Base-by-base conservation (phyloP, 73 alveolate species). In the Stentor roeselii region DNA sequence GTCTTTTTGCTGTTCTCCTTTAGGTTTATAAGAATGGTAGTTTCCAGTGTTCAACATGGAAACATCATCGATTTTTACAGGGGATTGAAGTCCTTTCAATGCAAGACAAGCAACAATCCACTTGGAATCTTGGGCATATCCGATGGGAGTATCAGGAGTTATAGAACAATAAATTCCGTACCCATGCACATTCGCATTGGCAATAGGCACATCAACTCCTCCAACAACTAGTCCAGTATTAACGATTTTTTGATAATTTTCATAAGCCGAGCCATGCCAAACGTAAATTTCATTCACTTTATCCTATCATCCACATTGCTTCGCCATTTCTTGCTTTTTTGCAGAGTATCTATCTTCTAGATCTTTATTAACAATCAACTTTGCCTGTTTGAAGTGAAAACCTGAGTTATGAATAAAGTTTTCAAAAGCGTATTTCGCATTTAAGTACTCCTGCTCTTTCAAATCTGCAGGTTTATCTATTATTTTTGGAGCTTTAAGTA, bases 221-320 rank as follows among this genome's bases (percentile, higher is more conserved):
- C 80, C 80, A 1, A 67, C 37, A 1, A 15, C 41, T 27, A 67
- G 37, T 40, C 80, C 80, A 2, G 21, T 34, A 27, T 34, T 67
- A 14, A 32, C 41, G 34, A 67, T 67, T 11, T n/a, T 34, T 27
- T 67, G 42, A 67, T 67, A 67, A 67, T 21, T 32, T 27, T n/a
- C 41, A 67, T 21, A 21, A 67, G 3, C 34, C 0, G 80, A 67
- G 37, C 80, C 80, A 67, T 67, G 80, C 80, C 80, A 67, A 1
- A 67, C 80, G 34, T 67, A 67, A 1, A 1, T 0, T 21, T 67
- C 80, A 0, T 67, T 32, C 14, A 21, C 80, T 67, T 32, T 67
- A 67, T 67, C 80, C 21, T 36, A n/a, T 32, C 80, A 36, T 30
- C 0, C 42, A 21, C n/a, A 67, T 67, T 21, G n/a, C 41, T 67